Percentiles rank a stretch among this genome's conserved stretches.
Evolutionary conservation across 331 rosid genomes (phyloP).

Genomic region (Rhamnella rubrinervis): DNA sequence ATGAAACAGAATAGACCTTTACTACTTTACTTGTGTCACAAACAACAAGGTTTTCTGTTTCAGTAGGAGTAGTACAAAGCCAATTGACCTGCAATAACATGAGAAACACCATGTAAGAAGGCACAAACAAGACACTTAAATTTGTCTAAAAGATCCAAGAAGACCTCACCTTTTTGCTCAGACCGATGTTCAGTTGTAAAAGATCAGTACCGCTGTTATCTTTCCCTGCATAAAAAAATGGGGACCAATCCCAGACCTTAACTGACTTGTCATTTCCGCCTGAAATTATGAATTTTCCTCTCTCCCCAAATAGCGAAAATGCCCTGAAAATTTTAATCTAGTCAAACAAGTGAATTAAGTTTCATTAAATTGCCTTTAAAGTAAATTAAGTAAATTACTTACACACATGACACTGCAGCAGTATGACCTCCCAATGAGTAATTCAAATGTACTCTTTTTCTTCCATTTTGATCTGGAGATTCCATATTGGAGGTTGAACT

Average conservation of each 20-base stretch:
- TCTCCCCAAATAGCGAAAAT: slow-evolving; percentile 80
- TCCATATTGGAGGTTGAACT: slow-evolving; percentile 32
- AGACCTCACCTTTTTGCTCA: slow-evolving; percentile 42
- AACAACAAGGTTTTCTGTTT: slow-evolving; percentile 72
- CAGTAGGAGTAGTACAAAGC: slow-evolving; percentile 73
- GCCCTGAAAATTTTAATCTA: slow-evolving; percentile 48
- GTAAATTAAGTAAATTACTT: slow-evolving; percentile 35
- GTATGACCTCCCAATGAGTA: slow-evolving; percentile 75
- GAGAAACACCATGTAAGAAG: slow-evolving; percentile 6
- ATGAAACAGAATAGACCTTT: slow-evolving; percentile 67
- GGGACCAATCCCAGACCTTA: slow-evolving; percentile 85
- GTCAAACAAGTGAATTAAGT: slow-evolving; percentile 25
- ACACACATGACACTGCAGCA: slow-evolving; percentile 82
- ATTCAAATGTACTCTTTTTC: slow-evolving; percentile 68
- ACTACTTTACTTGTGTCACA: slow-evolving; percentile 86
- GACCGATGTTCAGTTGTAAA: slow-evolving; percentile 34
- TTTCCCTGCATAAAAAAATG: slow-evolving; percentile 40
- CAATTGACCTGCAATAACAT: slow-evolving; percentile 75
- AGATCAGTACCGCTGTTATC: slow-evolving; percentile 37
- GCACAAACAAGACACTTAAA: slow-evolving; percentile 13
- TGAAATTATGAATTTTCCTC: slow-evolving; percentile 77
- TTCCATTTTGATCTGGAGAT: slow-evolving; percentile 40
- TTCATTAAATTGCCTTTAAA: neutral
- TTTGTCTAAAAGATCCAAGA: slow-evolving; percentile 1
- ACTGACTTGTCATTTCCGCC: slow-evolving; percentile 84